A percentile compares a stretch with the other conserved stretches of the same genome.
Evolutionary conservation across 2,329 filamentous ascomycete species (phyloP).

Genomic region (Colletotrichum eremochloae): DNA sequence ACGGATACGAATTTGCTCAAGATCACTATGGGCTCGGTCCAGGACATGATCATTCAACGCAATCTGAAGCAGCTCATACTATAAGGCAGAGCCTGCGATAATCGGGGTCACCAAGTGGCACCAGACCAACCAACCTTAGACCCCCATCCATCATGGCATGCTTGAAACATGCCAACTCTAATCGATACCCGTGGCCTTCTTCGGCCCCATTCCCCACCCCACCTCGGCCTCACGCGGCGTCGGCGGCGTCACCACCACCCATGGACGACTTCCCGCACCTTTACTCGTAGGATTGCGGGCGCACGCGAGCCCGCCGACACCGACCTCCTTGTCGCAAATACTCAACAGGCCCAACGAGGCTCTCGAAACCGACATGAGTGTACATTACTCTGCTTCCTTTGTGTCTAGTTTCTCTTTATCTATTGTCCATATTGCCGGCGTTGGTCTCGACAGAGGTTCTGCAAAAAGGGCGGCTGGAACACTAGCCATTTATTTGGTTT

Average conservation of each 20-base stretch:
- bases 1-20: slow-evolving; percentile 82
- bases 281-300: slow-evolving; percentile 5
- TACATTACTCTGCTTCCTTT: slow-evolving; percentile 35
- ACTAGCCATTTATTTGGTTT: slow-evolving; percentile 5
- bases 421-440: slow-evolving; percentile 41
- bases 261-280: slow-evolving; percentile 1
- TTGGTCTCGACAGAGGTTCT: slow-evolving; percentile 22
- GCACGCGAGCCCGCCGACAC: neutral
- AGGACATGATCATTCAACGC: slow-evolving; percentile 89
- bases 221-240: slow-evolving; percentile 15
- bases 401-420: slow-evolving; percentile 36
- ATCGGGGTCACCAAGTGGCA: slow-evolving; percentile 10
- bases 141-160: slow-evolving; percentile 3
- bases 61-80: slow-evolving; percentile 85
- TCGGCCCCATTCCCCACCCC: slow-evolving; percentile 7
- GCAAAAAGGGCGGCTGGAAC: slow-evolving; percentile 13
- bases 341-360: neutral
- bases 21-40: slow-evolving; percentile 87
- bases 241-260: slow-evolving; percentile 14
- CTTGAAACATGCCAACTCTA: slow-evolving; percentile 28
- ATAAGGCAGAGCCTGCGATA: slow-evolving; percentile 54
- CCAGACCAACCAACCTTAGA: neutral
- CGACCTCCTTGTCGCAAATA: slow-evolving; percentile 4
- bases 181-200: slow-evolving; percentile 39
- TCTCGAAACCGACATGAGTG: slow-evolving; percentile 23